Base-by-base conservation (phyloP, 306 rosid genomes). In the Cucumis melo region DNA sequence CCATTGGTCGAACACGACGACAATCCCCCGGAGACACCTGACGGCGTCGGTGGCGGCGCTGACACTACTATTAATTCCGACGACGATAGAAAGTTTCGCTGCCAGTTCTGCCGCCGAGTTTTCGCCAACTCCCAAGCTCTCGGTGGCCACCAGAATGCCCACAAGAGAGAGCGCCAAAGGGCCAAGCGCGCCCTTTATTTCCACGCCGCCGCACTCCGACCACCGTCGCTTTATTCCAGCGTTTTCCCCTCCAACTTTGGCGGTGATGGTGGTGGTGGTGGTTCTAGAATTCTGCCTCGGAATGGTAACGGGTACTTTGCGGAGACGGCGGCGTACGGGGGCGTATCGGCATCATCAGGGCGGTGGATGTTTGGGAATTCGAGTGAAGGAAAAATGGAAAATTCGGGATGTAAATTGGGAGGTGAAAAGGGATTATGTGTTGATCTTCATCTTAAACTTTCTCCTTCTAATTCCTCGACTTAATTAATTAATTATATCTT, bases 71-170 rank as follows among this genome's bases (percentile, higher is more conserved):
- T n/a, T n/a, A n/a, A n/a, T 8, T 8, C 53, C n/a, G 83, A 53
- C 46, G 80, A 86, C 11, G 83, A 78, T 50, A 81, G 86, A 41
- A 88, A 80, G 73, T 91, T 86, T 89, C 78, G 79, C 75, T 91
- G 96, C 79, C 90, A 89, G 21, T 88, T 86, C 62, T 91, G 96
- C 80, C 80, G 65, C 42, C 77, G 90, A 39, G 90, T 74, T 5
- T 91, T 88, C 36, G 79, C 78, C 6, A 91, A 88, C 75, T 87
- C 93, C 0, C 96, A 91, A 59, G 96, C 96, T 0, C 81, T 91
- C 16, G 93, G 96, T 1, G 96, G 96, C 57, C 96, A 91, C 73
- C 96, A 91, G 67, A 89, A 91, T 48, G 96, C 96, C 6, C 96
- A 91, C 83, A 91, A 91, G 86, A 81, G 87, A 75, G 96, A 91